These are phyloP conservation scores for Curvularia eragrostidis DNA, from an alignment of 2,329 filamentous ascomycete species.

Conservation along the genomic window DNA sequence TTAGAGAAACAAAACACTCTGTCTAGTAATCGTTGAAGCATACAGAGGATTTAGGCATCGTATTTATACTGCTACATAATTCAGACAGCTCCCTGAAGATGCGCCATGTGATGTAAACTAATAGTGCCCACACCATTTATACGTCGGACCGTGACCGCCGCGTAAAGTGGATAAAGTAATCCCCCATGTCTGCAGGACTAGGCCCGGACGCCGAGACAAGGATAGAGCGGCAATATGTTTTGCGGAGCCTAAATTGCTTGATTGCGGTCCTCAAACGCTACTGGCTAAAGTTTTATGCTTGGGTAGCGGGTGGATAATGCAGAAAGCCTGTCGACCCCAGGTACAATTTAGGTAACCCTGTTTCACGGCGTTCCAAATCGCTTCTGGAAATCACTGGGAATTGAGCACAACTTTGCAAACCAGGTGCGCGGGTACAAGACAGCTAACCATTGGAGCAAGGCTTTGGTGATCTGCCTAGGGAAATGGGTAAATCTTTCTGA, in stretches of 20 bases:
- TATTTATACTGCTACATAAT: conserved; percentile 1
- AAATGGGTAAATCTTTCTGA: background rate
- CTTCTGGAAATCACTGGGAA: background rate
- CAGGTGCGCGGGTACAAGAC: background rate
- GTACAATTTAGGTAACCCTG: background rate
- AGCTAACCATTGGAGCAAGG: background rate
- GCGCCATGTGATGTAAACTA: conserved; percentile 30
- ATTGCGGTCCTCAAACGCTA: conserved; percentile 6
- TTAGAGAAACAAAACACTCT: background rate
- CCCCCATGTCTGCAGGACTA: conserved; percentile 13
- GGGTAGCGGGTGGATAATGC: background rate
- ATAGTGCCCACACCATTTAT: conserved; percentile 24
- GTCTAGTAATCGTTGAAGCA: background rate
- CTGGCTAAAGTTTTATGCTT: background rate
- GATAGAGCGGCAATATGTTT: conserved; percentile 17
- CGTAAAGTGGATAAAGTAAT: conserved; percentile 30
- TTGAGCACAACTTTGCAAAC: background rate
- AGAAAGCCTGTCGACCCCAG: conserved; percentile 9
- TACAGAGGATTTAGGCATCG: background rate
- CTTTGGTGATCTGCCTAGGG: background rate
- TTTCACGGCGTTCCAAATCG: background rate
- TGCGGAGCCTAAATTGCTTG: conserved; percentile 19
- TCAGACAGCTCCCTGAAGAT: conserved; percentile 14
- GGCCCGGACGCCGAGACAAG: conserved; percentile 12
- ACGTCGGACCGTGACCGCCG: conserved; percentile 41